Base-by-base conservation (phyloP, 768 basidiomycete genomes). In the Tylopilus rubrobrunneus region DNA sequence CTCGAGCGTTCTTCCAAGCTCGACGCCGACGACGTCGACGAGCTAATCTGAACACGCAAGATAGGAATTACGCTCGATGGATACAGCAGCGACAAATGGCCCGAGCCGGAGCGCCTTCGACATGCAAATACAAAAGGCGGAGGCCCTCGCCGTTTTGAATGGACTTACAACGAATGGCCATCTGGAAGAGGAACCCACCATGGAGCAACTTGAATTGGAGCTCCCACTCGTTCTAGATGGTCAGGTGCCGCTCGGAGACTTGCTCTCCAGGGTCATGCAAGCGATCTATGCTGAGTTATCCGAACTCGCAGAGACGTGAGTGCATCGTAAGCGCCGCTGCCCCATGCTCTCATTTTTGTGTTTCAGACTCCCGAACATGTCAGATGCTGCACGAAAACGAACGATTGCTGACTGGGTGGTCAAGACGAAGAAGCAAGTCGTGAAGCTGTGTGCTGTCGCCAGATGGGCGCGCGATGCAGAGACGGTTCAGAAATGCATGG, bases 401-500 rank as follows among this genome's bases (percentile, higher is more conserved):
- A 83, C 80, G 17, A 72, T 95, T 31, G 89, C 89, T 3, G 91
- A 94, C 59, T 95, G 89, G 82, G 91, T 92, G 0, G 87, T 92
- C n/a, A 85, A 86, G 67, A 89, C 81, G 6, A 89, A 95, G 71
- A 88, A 92, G 62, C 92, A 96, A 63, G 82, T 92, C 33, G 86
- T 92, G 29, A 94, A 94, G 68, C 71, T 95, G 14, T 91, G 92
- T 62, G 93, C 92, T 11, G 80, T 93, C 28, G 79, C 81, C 8
- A 89, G 92, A 62, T 97, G 93, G 93, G 80, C 89, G 36, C 78
- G 88, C 56, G 92, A 94, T 67, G 87, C 89, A 40, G 81, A 82
- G 53, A 85, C 86, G 7, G 85, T 90, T 40, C 90, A 93, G 70
- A 90, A 88, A 71, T 88, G 86, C 76, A 91, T 92, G 91, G 90